Percentiles rank a stretch among this genome's conserved stretches.
phyloP scores from a whole-genome alignment of 441 rosid genomes.

The Adansonia madagascariensis region DNA sequence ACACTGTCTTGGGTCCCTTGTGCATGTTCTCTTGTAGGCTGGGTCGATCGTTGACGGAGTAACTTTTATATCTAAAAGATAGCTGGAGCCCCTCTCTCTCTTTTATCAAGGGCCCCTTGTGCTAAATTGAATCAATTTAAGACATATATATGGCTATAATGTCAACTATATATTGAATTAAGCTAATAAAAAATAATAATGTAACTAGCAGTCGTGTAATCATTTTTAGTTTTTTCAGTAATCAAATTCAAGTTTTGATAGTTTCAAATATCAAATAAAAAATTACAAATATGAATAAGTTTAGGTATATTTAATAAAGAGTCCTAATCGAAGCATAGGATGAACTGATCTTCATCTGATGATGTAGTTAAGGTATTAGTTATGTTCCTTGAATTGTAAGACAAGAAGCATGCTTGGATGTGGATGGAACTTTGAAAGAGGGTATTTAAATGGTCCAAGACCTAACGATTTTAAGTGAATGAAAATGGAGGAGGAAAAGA shows the following conservation, averaged over 20 bases:
- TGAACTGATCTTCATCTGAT: no score
- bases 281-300: no score
- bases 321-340: not conserved
- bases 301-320: no score
- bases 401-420: not conserved
- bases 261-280: no score
- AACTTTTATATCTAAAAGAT: constrained; percentile 22
- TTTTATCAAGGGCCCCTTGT: not conserved
- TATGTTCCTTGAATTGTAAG: constrained; percentile 11
- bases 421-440: not conserved
- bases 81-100: not conserved
- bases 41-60: constrained; percentile 21
- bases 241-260: no score
- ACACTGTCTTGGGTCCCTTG: constrained; percentile 30
- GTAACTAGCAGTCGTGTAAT: no score
- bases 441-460: constrained; percentile 23
- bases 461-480: constrained; percentile 21
- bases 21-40: constrained; percentile 32
- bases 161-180: not conserved
- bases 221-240: no score
- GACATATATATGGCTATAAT: no score
- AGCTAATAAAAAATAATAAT: not conserved
- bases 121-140: no score
- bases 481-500: constrained; percentile 14
- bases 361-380: not conserved